phyloP scores from a whole-genome alignment of 31 red algal species.

The Odonthalia washingtoniensis region DNA sequence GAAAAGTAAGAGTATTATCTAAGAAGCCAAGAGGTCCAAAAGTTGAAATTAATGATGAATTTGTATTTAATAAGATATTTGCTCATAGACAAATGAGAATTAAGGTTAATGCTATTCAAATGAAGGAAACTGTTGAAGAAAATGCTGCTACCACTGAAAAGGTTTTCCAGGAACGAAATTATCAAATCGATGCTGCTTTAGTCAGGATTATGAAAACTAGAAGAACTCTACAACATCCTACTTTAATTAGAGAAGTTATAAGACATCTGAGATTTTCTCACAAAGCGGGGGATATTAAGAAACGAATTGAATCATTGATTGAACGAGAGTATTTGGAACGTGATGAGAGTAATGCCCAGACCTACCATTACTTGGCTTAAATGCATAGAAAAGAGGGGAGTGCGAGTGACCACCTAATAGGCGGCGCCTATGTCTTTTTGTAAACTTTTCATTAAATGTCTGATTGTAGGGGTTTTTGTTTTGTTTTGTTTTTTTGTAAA shows the following conservation, averaged over 20 bases:
- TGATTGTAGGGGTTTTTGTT: too few species aligned
- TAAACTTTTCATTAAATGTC: too few species aligned
- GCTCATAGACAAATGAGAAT: constrained; percentile 65
- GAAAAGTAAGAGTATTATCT: constrained; percentile 83
- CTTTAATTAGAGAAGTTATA: constrained; percentile 86
- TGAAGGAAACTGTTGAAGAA: constrained; percentile 93
- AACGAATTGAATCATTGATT: constrained; percentile 97
- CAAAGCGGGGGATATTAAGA: constrained; percentile 90
- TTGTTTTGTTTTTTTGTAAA: too few species aligned
- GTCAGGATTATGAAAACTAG: constrained; percentile 98
- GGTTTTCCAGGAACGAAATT: constrained; percentile 93
- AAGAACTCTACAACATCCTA: constrained; percentile 75
- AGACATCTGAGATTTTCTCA: constrained; percentile 86
- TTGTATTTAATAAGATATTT: constrained; percentile 92
- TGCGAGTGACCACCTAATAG: neutral
- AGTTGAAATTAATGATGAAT: constrained; percentile 62
- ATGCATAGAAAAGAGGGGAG: neutral
- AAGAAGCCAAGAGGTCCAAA: constrained; percentile 74
- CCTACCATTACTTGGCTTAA: constrained; percentile 95
- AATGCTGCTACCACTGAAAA: constrained; percentile 82
- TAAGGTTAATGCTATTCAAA: constrained; percentile 92
- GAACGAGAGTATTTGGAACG: constrained; percentile 97
- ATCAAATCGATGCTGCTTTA: constrained; percentile 95
- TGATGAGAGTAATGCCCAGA: constrained; percentile 79
- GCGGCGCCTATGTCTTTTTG: too few species aligned